Evolutionary conservation across 2,329 filamentous ascomycete genomes (phyloP).

Genomic region (Colletotrichum australisinense): DNA sequence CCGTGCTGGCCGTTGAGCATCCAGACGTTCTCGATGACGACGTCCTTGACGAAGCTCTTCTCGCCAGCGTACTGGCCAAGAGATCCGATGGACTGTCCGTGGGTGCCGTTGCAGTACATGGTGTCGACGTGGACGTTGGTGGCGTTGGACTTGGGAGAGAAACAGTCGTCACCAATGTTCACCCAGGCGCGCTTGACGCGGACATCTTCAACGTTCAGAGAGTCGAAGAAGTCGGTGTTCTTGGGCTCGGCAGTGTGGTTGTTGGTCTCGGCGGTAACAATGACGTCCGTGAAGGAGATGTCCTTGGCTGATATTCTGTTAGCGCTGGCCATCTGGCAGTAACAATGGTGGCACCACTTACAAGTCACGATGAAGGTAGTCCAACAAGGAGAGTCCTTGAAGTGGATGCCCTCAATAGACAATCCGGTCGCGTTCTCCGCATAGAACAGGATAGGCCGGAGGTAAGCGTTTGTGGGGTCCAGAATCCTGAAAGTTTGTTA

Average conservation of each 20-base stretch:
- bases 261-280: conserved; percentile 64
- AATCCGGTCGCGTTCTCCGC: conserved; percentile 70
- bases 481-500: conserved; percentile 47
- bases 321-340: neutral
- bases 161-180: conserved; percentile 74
- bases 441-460: conserved; percentile 69
- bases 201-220: conserved; percentile 37
- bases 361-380: conserved; percentile 70
- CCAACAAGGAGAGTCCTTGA: conserved; percentile 71
- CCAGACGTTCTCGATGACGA: conserved; percentile 69
- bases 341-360: conserved; percentile 35
- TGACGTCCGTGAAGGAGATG: conserved; percentile 63
- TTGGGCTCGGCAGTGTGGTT: conserved; percentile 70
- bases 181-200: conserved; percentile 45
- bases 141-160: conserved; percentile 73
- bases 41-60: conserved; percentile 47
- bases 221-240: conserved; percentile 65
- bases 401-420: conserved; percentile 67
- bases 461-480: conserved; percentile 63
- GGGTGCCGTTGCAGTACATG: conserved; percentile 68
- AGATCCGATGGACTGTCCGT: conserved; percentile 71
- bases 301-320: conserved; percentile 50
- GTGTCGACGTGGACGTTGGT: conserved; percentile 70
- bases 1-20: conserved; percentile 63
- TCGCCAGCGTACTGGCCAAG: conserved; percentile 69